Conservation (phyloP, 208 protist genomes). For the Trypanosoma brucei region DNA sequence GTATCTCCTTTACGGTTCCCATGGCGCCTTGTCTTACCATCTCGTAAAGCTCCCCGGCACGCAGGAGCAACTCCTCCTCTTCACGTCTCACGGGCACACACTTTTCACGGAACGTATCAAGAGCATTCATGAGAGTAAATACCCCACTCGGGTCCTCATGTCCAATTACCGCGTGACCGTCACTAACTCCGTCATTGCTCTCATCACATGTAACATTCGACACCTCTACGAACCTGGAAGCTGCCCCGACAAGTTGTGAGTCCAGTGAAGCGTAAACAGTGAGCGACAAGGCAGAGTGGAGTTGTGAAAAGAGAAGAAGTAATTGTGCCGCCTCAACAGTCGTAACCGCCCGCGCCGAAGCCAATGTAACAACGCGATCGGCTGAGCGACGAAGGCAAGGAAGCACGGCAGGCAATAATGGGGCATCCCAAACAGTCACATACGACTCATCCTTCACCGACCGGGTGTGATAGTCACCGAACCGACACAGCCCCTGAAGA, state of each 20-base stretch:
- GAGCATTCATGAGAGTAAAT: constrained; percentile 17
- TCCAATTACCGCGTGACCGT: not conserved
- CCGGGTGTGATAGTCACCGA: not conserved
- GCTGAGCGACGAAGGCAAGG: constrained; percentile 16
- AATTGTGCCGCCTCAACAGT: constrained; percentile 28
- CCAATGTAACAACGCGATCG: constrained; percentile 10
- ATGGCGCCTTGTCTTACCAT: constrained; percentile 17
- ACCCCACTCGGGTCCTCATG: not conserved
- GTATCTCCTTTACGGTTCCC: constrained; percentile 4
- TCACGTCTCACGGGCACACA: constrained; percentile 2
- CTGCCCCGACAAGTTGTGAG: constrained; percentile 6
- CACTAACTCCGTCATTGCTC: not conserved
- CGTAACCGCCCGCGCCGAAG: constrained; percentile 9
- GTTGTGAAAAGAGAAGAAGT: constrained; percentile 21
- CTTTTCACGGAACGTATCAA: constrained; percentile 21
- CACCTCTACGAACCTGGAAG: constrained; percentile 3
- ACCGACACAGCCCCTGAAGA: constrained; percentile 31
- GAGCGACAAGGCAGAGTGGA: constrained; percentile 2
- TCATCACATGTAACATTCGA: not conserved
- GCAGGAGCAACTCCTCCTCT: constrained; percentile 10
- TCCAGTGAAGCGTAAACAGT: constrained; percentile 19
- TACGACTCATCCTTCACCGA: not conserved
- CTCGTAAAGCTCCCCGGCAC: constrained; percentile 22
- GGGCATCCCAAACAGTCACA: constrained; percentile 8
- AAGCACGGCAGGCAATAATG: constrained; percentile 13